Conservation (phyloP, 352 stramenopile species). For the Globisporangium megalacanthum region DNA sequence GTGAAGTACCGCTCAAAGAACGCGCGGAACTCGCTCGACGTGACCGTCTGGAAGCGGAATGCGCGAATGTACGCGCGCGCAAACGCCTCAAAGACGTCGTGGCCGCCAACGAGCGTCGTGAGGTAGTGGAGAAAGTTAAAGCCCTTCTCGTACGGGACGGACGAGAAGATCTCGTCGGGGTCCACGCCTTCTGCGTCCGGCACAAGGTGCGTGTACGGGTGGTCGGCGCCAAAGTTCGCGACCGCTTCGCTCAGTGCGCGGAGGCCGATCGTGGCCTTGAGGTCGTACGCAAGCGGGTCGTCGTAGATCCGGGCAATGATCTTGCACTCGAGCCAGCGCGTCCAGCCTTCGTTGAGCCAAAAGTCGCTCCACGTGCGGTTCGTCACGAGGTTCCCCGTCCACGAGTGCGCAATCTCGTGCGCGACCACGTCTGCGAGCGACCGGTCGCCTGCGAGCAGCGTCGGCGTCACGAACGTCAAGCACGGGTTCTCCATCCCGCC, state of each 20-base stretch:
- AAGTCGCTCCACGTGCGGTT: slow-evolving; percentile 96
- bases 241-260: slow-evolving; percentile 38
- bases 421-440: slow-evolving; percentile 96
- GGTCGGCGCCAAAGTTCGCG: slow-evolving; percentile 40
- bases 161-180: slow-evolving; percentile 95
- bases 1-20: slow-evolving; percentile 82
- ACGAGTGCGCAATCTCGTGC: slow-evolving; percentile 96
- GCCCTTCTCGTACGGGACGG: slow-evolving; percentile 95
- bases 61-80: slow-evolving; percentile 88
- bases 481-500: slow-evolving; percentile 80
- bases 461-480: slow-evolving; percentile 97
- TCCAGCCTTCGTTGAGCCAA: slow-evolving; percentile 99
- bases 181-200: slow-evolving; percentile 85
- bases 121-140: slow-evolving; percentile 84
- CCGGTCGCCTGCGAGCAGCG: slow-evolving; percentile 91
- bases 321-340: slow-evolving; percentile 96
- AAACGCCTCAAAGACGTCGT: slow-evolving; percentile 75
- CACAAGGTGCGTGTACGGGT: slow-evolving; percentile 89
- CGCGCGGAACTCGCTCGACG: slow-evolving; percentile 64
- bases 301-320: slow-evolving; percentile 82
- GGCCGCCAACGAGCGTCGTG: slow-evolving; percentile 31
- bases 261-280: slow-evolving; percentile 48
- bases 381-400: slow-evolving; percentile 97
- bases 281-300: slow-evolving; percentile 38
- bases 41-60: slow-evolving; percentile 89